phyloP scores from a whole-genome alignment of 345 rosid genomes.

The Salix brachista region DNA sequence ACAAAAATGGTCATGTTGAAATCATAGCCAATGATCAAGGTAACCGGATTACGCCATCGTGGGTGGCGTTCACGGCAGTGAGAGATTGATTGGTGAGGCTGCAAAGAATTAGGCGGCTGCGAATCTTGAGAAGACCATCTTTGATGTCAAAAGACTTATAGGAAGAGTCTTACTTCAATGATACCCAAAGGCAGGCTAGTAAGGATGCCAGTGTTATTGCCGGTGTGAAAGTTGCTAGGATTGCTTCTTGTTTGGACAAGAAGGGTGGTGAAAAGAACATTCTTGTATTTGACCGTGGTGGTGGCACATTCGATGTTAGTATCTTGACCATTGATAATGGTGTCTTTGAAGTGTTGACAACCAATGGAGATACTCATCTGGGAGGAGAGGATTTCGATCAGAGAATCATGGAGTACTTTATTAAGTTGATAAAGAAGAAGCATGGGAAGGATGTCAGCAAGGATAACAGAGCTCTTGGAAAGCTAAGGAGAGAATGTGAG shows the following conservation, averaged over 20 bases:
- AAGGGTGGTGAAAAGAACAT: constrained; percentile 27
- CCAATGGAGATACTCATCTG: constrained; percentile 29
- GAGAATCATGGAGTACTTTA: constrained; percentile 29
- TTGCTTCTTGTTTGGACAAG: constrained; percentile 29
- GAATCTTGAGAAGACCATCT: constrained; percentile 25
- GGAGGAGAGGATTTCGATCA: constrained; percentile 37
- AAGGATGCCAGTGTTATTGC: constrained; percentile 26
- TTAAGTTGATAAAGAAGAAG: constrained; percentile 32
- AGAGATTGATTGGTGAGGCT: too few relatives aligned
- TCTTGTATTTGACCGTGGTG: constrained; percentile 26
- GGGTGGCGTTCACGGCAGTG: too few relatives aligned
- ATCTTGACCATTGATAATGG: constrained; percentile 26
- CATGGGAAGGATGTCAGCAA: constrained; percentile 29
- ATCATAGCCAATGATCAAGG: too few relatives aligned
- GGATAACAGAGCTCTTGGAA: constrained; percentile 19
- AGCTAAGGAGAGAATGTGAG: too few relatives aligned
- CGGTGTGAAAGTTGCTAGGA: constrained; percentile 22
- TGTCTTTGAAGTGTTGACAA: constrained; percentile 23
- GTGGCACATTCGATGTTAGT: constrained; percentile 25
- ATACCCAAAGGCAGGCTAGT: constrained; percentile 28
- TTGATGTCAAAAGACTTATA: constrained; percentile 28
- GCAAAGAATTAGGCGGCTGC: constrained; percentile 6
- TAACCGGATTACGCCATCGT: too few relatives aligned
- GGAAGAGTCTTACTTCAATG: constrained; percentile 33
- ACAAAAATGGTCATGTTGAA: too few relatives aligned